Evolutionary conservation across 352 stramenopile genomes (phyloP), one percentile per base, ranked within the genome.

Genomic region (Phytophthora agathidicida): DNA sequence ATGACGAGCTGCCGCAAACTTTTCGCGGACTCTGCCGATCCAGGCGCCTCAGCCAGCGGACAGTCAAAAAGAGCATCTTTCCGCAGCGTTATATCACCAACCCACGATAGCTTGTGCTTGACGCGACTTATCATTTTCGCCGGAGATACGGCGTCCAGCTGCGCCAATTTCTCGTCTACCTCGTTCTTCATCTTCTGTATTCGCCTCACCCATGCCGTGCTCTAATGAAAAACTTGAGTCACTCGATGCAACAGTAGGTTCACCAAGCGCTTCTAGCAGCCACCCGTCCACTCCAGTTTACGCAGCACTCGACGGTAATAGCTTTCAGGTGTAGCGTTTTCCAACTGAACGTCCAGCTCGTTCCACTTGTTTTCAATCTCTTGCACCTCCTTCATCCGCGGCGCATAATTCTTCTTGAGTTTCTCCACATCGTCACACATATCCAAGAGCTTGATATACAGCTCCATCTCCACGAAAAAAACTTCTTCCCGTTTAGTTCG

Each of bases 151-250:
- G 7, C 24, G 7, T 32, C 33, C 3, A 56, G 47, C 2, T 28
- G 10, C 17, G 24, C 16, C 13, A 19, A 22, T 46, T 23, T 45
- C 10, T 28, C 9, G 11, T 32, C 23, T 2, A 56, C 4, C 2
- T 7, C 16, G 13, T 7, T 38, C 35, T 56, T 16, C 23, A 56
- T 28, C 3, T 22, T 39, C 28, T 3, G 42, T 54, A 24, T 43
- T 61, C 10, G 33, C 23, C 27, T 46, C 52, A 9, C 41, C 32
- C 22, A 60, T 60, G 7, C 9, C 31, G 17, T 48, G 53, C 43
- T 45, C 53, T 10, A 2, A 26, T 5, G 39, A 33, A 7, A 1
- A 23, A 4, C 9, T 20, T 13, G 17, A 30, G 9, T n/a, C n/a
- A n/a, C n/a, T n/a, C n/a, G n/a, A n/a, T n/a, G 9, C 9, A 4